phyloP scores from a whole-genome alignment of 164 flowering plant genomes.

The Vitis cinerea region DNA sequence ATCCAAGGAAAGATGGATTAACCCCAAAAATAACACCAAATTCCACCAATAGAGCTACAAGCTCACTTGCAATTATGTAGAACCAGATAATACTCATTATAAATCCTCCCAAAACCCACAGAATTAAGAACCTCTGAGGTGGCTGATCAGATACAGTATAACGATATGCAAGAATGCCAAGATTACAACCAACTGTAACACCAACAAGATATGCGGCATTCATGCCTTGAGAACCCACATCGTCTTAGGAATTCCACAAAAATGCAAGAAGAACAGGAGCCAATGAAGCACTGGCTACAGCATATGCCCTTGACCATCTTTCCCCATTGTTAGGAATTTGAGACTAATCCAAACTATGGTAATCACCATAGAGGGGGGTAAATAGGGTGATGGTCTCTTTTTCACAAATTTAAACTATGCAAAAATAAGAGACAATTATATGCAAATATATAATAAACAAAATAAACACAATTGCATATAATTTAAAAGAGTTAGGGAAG shows the following conservation, averaged over 20 bases:
- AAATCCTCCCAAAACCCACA: constrained; percentile 95
- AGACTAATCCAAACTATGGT: too few relatives aligned
- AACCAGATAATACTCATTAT: constrained; percentile 93
- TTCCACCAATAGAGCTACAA: constrained; percentile 79
- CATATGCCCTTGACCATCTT: constrained; percentile 80
- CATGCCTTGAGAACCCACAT: constrained; percentile 27
- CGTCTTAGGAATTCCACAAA: constrained; percentile 61
- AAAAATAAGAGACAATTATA: too few relatives aligned
- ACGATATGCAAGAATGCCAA: too few relatives aligned
- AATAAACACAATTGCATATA: too few relatives aligned
- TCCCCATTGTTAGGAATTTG: too few relatives aligned
- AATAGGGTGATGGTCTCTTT: too few relatives aligned
- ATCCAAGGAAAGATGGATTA: constrained; percentile 81
- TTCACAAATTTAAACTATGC: too few relatives aligned
- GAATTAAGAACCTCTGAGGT: too few relatives aligned
- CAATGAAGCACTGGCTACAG: constrained; percentile 69
- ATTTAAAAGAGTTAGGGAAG: too few relatives aligned
- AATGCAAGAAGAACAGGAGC: constrained; percentile 77
- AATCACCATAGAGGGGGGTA: too few relatives aligned
- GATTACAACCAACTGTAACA: constrained; percentile 40
- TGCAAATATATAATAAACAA: too few relatives aligned
- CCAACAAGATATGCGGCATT: constrained; percentile 40
- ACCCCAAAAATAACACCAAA: constrained; percentile 68
- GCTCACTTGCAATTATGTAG: constrained; percentile 90
- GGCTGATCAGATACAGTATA: too few relatives aligned